Percentiles rank a stretch among this genome's conserved stretches.
Conservation (phyloP, 176 grass and related monocot species). For the Oryza coarctata region DNA sequence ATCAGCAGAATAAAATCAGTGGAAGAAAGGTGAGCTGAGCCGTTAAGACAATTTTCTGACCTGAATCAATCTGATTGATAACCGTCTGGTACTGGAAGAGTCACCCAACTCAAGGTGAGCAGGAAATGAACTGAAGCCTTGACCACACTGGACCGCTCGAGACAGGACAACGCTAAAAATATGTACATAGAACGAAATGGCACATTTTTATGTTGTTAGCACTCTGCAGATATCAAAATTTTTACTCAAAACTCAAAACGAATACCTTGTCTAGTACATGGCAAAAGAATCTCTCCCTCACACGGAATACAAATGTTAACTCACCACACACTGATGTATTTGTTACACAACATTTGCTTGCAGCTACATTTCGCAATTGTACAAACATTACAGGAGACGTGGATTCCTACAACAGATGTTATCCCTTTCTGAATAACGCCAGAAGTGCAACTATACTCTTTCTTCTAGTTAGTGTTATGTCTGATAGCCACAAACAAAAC, state of each 20-base stretch:
- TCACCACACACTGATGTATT: background rate
- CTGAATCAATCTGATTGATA: background rate
- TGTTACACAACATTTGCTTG: background rate
- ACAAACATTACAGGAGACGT: conserved; percentile 32
- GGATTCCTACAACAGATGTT: conserved; percentile 13
- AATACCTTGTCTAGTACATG: background rate
- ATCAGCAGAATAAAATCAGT: background rate
- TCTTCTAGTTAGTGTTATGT: conserved; percentile 25
- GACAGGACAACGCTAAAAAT: background rate
- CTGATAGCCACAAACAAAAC: conserved; percentile 18
- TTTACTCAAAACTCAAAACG: conserved; percentile 3
- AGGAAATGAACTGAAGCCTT: background rate
- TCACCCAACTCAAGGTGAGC: too few species aligned
- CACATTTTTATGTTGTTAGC: background rate
- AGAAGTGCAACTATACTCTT: background rate
- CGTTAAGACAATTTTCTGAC: background rate
- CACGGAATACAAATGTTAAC: background rate
- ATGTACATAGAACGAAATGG: background rate
- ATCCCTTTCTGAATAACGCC: conserved; percentile 13
- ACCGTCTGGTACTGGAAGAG: background rate
- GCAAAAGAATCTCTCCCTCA: background rate
- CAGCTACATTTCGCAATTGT: background rate
- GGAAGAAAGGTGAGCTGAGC: background rate
- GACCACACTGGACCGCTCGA: background rate
- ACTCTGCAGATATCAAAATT: conserved; percentile 21